phyloP scores from a whole-genome alignment of 2,329 filamentous ascomycete genomes.

The Remersonia thermophila region DNA sequence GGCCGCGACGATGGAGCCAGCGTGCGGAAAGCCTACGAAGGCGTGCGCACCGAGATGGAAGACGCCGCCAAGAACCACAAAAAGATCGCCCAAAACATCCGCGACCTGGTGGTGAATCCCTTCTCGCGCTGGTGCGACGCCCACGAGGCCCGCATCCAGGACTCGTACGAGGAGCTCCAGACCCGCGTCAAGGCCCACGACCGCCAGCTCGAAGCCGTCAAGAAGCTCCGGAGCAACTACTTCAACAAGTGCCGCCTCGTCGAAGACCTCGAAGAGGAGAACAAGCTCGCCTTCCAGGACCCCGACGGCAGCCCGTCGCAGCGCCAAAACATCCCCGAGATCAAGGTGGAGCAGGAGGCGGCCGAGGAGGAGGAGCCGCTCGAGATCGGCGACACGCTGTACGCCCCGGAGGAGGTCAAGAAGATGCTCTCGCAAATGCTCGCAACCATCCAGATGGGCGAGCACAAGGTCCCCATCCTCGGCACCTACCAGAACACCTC shows the following conservation, averaged over 20 bases:
- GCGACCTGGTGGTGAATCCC: slow-evolving; percentile 86
- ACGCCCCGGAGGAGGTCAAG: slow-evolving; percentile 77
- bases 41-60: slow-evolving; percentile 83
- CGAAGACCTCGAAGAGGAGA: slow-evolving; percentile 95
- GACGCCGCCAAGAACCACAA: slow-evolving; percentile 81
- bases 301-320: slow-evolving; percentile 58
- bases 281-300: slow-evolving; percentile 93
- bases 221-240: slow-evolving; percentile 89
- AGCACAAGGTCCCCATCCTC: slow-evolving; percentile 89
- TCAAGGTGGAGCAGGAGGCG: slow-evolving; percentile 67
- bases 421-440: slow-evolving; percentile 80
- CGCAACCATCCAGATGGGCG: slow-evolving; percentile 71
- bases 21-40: slow-evolving; percentile 92
- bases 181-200: slow-evolving; percentile 83
- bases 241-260: slow-evolving; percentile 98
- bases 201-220: slow-evolving; percentile 76
- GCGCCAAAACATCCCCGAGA: slow-evolving; percentile 53
- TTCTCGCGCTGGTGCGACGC: slow-evolving; percentile 95
- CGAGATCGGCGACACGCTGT: slow-evolving; percentile 84
- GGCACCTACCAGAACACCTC: slow-evolving; percentile 93
- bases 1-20: slow-evolving; percentile 87
- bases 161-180: slow-evolving; percentile 91
- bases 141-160: slow-evolving; percentile 80
- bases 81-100: slow-evolving; percentile 93
- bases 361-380: slow-evolving; percentile 64